A percentile compares a stretch with the other conserved stretches of the same genome.
phyloP scores from a whole-genome alignment of 23 red algal genomes.

The Pyropia haitanensis region DNA sequence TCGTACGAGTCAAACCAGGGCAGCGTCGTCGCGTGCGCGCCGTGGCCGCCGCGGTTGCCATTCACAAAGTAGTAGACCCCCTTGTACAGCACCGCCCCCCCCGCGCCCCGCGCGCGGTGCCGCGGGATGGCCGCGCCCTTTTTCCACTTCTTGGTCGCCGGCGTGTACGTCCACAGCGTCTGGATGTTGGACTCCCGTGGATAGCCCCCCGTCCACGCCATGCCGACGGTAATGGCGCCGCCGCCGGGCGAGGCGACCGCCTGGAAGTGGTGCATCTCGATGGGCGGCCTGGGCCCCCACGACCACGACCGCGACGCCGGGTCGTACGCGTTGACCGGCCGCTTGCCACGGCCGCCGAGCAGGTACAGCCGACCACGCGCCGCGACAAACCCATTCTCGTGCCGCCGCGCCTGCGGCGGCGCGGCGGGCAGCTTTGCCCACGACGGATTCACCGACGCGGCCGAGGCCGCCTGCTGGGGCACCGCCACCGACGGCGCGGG shows the following conservation, averaged over 20 bases:
- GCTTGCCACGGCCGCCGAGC: constrained; percentile 37
- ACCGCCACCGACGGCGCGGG: too few relatives aligned
- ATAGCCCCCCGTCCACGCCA: constrained; percentile 47
- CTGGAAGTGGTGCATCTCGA: constrained; percentile 58
- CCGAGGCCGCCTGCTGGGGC: too few relatives aligned
- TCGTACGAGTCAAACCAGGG: constrained; percentile 63
- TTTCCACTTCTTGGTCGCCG: constrained; percentile 9
- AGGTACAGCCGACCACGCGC: neutral
- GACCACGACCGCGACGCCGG: constrained; percentile 31
- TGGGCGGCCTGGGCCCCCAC: constrained; percentile 4
- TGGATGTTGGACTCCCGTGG: constrained; percentile 35
- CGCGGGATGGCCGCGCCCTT: constrained; percentile 21
- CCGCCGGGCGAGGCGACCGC: constrained; percentile 12
- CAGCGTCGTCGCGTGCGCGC: constrained; percentile 35
- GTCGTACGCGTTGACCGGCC: constrained; percentile 31
- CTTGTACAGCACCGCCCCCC: constrained; percentile 19
- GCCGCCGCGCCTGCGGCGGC: too few relatives aligned
- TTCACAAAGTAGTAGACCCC: constrained; percentile 41
- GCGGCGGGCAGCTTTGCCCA: too few relatives aligned
- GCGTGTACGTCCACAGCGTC: constrained; percentile 32
- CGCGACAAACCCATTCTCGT: too few relatives aligned
- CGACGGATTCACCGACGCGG: too few relatives aligned
- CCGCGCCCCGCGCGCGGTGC: constrained; percentile 21
- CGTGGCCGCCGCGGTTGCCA: constrained; percentile 61
- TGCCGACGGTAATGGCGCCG: constrained; percentile 21